Base-by-base conservation (phyloP, 768 basidiomycete genomes). In the Suillus luteus region DNA sequence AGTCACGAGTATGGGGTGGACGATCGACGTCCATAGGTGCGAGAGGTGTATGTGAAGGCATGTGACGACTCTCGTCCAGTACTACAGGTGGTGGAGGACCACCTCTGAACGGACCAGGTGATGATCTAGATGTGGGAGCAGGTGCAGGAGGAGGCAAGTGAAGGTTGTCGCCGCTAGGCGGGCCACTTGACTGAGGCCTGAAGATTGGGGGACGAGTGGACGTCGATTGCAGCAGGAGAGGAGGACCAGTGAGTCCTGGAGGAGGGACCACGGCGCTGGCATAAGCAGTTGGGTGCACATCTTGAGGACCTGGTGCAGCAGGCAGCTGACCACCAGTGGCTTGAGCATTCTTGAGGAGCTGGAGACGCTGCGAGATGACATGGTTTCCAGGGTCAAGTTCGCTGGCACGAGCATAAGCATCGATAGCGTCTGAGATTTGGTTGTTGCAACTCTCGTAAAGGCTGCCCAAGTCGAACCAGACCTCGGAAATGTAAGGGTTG, bases 401-500 rank as follows among this genome's bases (percentile, higher is more conserved):
- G 63, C 89, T 89, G 0, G 96, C 97, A 41, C 96, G 87, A 12
- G 93, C 93, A 72, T 99, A 99, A 2, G 97, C 97, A 69, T 99
- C 96, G 73, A 99, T 98, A 37, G 97, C 97, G 75, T 99, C 97
- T 43, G 91, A 91, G 73, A 99, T 94, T 77, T 99, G 97, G 72
- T 99, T 98, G 80, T 99, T 99, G 82, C 96, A 99, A 68, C 91
- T 92, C 78, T 99, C 97, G 74, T 99, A 99, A 0, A 99, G 83
- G 66, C 90, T 92, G 48, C 97, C 97, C 44, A 99, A 87, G 78
- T 99, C 96, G 76, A 96, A 99, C 76, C 77, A 78, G n/a, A 78
- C 76, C 69, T 87, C 90, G 57, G 86, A 86, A 70, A 99, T 98
- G 81, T 96, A 99, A 0, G 97, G 97, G 74, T 99, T 98, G 79